A percentile compares a stretch with the other conserved stretches of the same genome.
Conservation (phyloP, 2,329 filamentous ascomycete species). For the Emergomyces africanus region DNA sequence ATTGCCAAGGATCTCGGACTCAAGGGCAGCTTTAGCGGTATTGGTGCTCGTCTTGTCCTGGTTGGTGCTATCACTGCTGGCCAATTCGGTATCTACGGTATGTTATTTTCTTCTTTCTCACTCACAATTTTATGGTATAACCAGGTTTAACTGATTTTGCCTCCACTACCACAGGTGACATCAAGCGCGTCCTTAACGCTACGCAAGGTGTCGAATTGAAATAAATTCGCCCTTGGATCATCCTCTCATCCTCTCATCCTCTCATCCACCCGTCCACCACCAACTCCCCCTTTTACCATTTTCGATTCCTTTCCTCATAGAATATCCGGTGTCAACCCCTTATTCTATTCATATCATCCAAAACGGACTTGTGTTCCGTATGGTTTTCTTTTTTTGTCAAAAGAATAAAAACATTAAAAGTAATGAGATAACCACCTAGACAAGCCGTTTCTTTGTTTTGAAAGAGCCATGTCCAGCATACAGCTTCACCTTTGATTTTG, state of each 20-base stretch:
- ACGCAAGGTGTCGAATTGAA: constrained; percentile 64
- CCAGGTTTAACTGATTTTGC: constrained; percentile 7
- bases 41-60: constrained; percentile 68
- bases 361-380: background rate
- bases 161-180: constrained; percentile 28
- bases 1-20: constrained; percentile 77
- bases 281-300: background rate
- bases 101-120: constrained; percentile 3
- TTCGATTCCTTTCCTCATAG: background rate
- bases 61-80: constrained; percentile 62
- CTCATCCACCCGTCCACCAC: background rate
- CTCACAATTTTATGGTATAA: background rate
- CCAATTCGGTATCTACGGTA: constrained; percentile 75
- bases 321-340: background rate
- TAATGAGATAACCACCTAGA: background rate
- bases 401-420: background rate
- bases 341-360: background rate
- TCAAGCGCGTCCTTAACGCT: constrained; percentile 58
- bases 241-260: no score
- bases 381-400: background rate
- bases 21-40: constrained; percentile 64
- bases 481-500: background rate
- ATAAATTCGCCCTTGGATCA: constrained; percentile 17
- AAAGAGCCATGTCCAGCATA: constrained; percentile 1
- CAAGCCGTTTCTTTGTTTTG: background rate